Conservation (phyloP, 2,329 filamentous ascomycete species). For the Phaeosphaeria sp. region DNA sequence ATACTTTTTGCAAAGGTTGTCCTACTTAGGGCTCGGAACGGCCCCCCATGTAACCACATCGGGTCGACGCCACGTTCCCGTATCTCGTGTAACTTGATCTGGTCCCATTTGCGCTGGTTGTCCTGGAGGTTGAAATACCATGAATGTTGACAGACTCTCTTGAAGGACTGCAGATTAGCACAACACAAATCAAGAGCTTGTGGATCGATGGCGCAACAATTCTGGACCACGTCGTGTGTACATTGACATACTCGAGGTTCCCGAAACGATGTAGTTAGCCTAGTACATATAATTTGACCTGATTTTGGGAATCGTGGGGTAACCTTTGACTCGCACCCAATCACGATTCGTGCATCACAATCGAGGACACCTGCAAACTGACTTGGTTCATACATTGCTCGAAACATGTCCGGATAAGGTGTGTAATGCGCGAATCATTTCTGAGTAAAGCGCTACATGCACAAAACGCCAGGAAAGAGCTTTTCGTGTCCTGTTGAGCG, state of each 20-base stretch:
- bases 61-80: slow-evolving; percentile 3
- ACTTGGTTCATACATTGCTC: neutral
- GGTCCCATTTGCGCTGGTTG: slow-evolving; percentile 5
- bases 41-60: slow-evolving; percentile 4
- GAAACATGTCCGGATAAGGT: neutral
- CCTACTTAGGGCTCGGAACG: slow-evolving; percentile 4
- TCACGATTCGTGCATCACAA: neutral
- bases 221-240: neutral
- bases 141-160: neutral
- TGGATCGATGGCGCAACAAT: neutral
- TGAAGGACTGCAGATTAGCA: neutral
- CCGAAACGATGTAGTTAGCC: neutral
- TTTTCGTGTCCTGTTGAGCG: neutral
- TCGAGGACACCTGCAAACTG: neutral
- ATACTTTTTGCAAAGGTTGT: slow-evolving; percentile 3
- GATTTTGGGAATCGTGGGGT: slow-evolving; percentile 1
- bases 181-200: neutral
- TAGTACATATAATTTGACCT: neutral
- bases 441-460: neutral
- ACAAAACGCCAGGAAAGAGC: neutral
- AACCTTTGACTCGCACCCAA: neutral
- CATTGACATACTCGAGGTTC: neutral
- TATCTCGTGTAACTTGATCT: slow-evolving; percentile 1
- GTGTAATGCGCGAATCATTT: neutral
- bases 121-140: neutral